Base-by-base conservation (phyloP, 148 eudicot species). In the Diospyros kaki region DNA sequence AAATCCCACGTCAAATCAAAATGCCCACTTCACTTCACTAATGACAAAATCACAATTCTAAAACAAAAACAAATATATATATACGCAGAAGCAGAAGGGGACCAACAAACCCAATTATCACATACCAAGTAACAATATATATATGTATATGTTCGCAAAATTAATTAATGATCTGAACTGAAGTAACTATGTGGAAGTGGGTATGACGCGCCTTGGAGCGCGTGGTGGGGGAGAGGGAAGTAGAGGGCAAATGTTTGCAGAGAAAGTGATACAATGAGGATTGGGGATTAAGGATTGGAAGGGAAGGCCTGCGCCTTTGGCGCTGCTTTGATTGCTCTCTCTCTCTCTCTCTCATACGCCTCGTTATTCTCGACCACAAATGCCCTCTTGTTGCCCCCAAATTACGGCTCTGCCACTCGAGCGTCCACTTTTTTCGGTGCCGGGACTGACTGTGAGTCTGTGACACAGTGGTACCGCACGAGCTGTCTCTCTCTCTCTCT, bases 221-320 rank as follows among this genome's bases (percentile, higher is more conserved):
- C 28, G 28, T 28, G 28, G 28, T 28, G 28, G 28, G 28, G 28
- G 28, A 28, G 28, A 28, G 28, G 28, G 28, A 28, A 28, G 28
- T 28, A 28, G 28, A 28, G 28, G 28, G 28, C 28, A 28, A 28
- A 28, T 9, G 3, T 6, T 53, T 53, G 56, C 44, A 69, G 59
- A 52, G 52, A 71, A 55, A 58, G 60, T 58, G 66, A 58, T 58
- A 17, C 66, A 6, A 46, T 54, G 2, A 45, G 10, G 5, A 59
- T 18, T 5, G 28, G 28, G 28, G 28, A 28, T 28, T 28, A 28
- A 28, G 28, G 28, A 38, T 50, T 58, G 75, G 59, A 18, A 15
- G 3, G 74, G 63, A 28, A 71, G 83, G 75, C 83, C 80, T 72
- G 83, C 83, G 83, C 80, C 77, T 72, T 81, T 81, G 80, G 65